phyloP scores from a whole-genome alignment of 306 rosid genomes.

The peach (Prunus persica) region DNA sequence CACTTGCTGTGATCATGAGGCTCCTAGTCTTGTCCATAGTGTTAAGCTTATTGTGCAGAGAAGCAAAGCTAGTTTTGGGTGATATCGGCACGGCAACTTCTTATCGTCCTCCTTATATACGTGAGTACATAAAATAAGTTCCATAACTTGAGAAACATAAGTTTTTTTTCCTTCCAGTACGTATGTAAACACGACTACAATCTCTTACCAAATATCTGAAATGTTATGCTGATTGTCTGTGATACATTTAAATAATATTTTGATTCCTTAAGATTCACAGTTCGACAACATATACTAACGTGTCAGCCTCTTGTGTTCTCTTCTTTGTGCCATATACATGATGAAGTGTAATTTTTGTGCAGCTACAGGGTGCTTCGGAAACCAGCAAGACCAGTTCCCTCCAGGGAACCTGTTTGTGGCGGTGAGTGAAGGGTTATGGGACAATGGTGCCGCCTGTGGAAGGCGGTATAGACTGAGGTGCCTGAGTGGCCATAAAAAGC shows the following conservation, averaged over 20 bases:
- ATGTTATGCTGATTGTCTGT: too few relatives aligned
- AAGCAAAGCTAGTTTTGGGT: slow-evolving; percentile 4
- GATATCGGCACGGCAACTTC: slow-evolving; percentile 54
- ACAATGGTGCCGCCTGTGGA: slow-evolving; percentile 76
- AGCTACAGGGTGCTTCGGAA: slow-evolving; percentile 43
- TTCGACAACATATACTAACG: too few relatives aligned
- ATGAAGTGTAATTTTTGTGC: not conserved
- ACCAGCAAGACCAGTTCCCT: not conserved
- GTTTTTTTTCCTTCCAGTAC: too few relatives aligned
- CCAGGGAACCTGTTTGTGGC: slow-evolving; percentile 34
- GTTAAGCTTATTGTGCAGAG: not conserved
- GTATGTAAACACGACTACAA: too few relatives aligned
- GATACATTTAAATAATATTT: too few relatives aligned
- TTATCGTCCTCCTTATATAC: slow-evolving; percentile 56
- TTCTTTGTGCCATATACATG: not conserved
- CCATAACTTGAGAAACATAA: too few relatives aligned
- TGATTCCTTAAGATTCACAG: too few relatives aligned
- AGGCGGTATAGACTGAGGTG: slow-evolving; percentile 66
- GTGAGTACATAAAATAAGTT: slow-evolving; percentile 24
- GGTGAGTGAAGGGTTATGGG: slow-evolving; percentile 73
- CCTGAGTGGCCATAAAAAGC: slow-evolving; percentile 51
- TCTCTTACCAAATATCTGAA: too few relatives aligned
- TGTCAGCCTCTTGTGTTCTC: too few relatives aligned
- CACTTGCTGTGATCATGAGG: not conserved
- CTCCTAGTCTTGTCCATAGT: not conserved